These are phyloP conservation scores for Russula earlei DNA, from an alignment of 768 basidiomycete species.

Conservation along the genomic window DNA sequence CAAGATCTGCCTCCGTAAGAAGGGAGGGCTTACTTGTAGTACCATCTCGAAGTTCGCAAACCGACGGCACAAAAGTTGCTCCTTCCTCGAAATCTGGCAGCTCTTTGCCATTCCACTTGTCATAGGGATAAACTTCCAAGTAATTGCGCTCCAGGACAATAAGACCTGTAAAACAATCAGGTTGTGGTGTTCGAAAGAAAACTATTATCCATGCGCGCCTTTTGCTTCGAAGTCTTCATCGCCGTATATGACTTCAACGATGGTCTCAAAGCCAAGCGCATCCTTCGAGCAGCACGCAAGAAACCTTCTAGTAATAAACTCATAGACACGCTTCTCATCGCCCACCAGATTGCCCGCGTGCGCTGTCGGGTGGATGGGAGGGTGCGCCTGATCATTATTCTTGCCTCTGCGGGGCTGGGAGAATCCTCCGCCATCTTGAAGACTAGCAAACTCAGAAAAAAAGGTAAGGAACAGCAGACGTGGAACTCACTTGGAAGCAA, in stretches of 20 bases:
- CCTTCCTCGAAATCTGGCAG: conserved; percentile 82
- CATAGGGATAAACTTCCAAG: conserved; percentile 88
- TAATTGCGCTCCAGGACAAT: conserved; percentile 79
- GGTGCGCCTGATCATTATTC: conserved; percentile 98
- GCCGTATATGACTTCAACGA: conserved; percentile 77
- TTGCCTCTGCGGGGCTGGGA: conserved; percentile 72
- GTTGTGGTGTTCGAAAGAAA: not conserved
- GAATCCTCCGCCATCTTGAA: conserved; percentile 64
- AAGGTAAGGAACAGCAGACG: not conserved
- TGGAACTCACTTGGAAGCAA: conserved; percentile 61
- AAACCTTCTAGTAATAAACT: conserved; percentile 85
- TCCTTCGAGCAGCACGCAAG: conserved; percentile 91
- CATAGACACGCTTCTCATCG: conserved; percentile 90
- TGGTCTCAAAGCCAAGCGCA: conserved; percentile 85
- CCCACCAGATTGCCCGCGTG: conserved; percentile 70
- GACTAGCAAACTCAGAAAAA: not conserved
- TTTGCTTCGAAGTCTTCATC: conserved; percentile 79
- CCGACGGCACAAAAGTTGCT: conserved; percentile 74
- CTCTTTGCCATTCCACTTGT: conserved; percentile 81
- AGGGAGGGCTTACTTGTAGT: conserved; percentile 69
- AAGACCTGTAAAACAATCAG: conserved; percentile 47
- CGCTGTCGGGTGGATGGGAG: conserved; percentile 95
- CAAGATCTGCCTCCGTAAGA: conserved; percentile 94
- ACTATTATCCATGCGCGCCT: conserved; percentile 37
- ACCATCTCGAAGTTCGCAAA: conserved; percentile 78